Conservation (phyloP, 306 rosid species). For the Castanospermum australe region DNA sequence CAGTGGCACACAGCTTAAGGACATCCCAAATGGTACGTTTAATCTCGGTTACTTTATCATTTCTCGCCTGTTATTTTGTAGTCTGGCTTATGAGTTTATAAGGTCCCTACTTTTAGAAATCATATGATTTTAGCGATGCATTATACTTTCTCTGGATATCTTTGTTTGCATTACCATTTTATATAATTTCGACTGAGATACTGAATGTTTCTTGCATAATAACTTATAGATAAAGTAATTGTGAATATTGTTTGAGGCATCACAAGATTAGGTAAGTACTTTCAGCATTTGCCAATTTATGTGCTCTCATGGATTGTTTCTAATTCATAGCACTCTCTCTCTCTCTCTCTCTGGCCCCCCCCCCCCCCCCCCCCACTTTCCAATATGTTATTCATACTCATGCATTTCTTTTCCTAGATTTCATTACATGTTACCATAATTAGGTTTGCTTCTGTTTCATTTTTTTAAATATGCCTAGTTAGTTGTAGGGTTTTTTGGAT, state of each 20-base stretch:
- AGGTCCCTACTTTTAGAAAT: neutral
- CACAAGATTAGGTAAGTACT: neutral
- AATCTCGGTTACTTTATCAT: neutral
- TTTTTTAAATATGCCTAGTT: neutral
- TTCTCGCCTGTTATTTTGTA: neutral
- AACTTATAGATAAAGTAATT: neutral
- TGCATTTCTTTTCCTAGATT: neutral
- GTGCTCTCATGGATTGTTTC: neutral
- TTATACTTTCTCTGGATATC: neutral
- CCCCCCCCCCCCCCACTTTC: neutral
- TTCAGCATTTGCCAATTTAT: neutral
- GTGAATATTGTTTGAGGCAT: neutral
- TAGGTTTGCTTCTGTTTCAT: neutral
- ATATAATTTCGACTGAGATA: neutral
- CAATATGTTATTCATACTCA: neutral
- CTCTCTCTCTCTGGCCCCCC: no score
- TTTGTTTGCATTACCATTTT: neutral
- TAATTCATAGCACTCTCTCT: neutral
- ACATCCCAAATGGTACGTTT: slow-evolving; percentile 83
- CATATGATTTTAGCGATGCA: neutral
- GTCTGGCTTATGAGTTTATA: neutral
- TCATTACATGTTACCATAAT: neutral
- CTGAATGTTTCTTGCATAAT: neutral
- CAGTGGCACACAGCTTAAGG: slow-evolving; percentile 79
- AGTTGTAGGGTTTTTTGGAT: neutral